Base-by-base conservation (phyloP, 2,329 filamentous ascomycete genomes). In the Apiospora kogelbergensis region DNA sequence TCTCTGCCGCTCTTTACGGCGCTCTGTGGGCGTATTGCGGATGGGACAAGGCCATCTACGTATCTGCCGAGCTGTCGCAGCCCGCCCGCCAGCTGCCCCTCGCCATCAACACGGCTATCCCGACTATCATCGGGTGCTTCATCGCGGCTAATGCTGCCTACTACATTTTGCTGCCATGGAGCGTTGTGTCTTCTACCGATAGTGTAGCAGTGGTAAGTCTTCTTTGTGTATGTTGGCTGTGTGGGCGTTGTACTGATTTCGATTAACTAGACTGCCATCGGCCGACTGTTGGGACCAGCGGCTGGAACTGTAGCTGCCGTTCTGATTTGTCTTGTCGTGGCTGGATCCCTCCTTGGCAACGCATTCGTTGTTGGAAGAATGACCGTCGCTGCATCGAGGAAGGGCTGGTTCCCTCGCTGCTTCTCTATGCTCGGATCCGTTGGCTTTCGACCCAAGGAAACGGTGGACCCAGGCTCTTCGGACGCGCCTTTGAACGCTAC, bases 21-120 rank as follows among this genome's bases (percentile, higher is more conserved):
- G 88, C 87, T 0, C 75, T 91, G 0, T 91, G 88, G 89, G 89
- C 87, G 0, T 91, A 90, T 70, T 89, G 86, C 0, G 89, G 89
- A 0, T 91, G 89, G 89, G 89, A 91, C 68, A 90, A 90, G 79
- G 86, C 85, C 3, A 84, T 88, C 66, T 89, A 88, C 72, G 80
- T 89, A 63, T 84, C 85, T 0, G 84, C 85, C 0, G 86, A 89
- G 74, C 81, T 89, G 7, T 83, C 81, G 0, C 75, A 81, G 0
- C 86, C 86, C 0, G 84, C 82, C 0, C 81, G 80, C 22, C 86
- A 88, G 72, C 82, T 91, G 0, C 89, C 89, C 0, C 83, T 86
- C 2, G 88, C 88, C 2, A 88, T 91, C 75, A 89, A 90, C 75
- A 85, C 84, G 0, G 87, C 89, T 0, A 83, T 90, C 41, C 84